Percentiles rank a stretch among this genome's conserved stretches.
These are phyloP conservation scores for Suillus fuscotomentosus DNA, from an alignment of 768 basidiomycete genomes.

Conservation along the genomic window DNA sequence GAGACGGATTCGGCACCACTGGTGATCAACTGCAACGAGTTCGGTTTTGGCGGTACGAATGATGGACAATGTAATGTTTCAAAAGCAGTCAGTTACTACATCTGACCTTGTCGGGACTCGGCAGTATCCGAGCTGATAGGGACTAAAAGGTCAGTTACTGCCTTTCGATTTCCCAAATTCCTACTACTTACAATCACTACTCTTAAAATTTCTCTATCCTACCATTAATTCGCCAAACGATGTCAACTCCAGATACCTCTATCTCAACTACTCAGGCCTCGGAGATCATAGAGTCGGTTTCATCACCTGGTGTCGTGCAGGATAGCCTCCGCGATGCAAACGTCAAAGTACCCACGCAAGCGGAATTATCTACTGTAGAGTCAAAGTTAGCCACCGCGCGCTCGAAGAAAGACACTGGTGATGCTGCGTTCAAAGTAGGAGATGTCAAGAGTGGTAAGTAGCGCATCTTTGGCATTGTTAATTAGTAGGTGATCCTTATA, in stretches of 20 bases:
- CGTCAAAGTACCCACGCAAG: conserved; percentile 13
- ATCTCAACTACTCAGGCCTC: not conserved
- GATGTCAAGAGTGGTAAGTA: conserved; percentile 57
- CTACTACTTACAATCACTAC: not conserved
- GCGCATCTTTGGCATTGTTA: not conserved
- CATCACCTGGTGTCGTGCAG: conserved; percentile 3
- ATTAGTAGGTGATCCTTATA: not conserved
- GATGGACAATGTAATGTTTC: too few species aligned
- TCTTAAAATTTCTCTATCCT: not conserved
- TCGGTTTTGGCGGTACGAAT: too few species aligned
- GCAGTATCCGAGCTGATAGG: not conserved
- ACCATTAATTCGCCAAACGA: not conserved
- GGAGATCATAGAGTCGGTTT: not conserved
- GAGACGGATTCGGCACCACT: too few species aligned
- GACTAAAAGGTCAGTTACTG: not conserved
- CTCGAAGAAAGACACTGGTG: conserved; percentile 64
- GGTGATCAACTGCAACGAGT: too few species aligned
- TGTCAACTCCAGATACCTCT: not conserved
- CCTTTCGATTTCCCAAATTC: not conserved
- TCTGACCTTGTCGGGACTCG: not conserved
- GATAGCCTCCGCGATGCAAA: conserved; percentile 18
- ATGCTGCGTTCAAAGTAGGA: conserved; percentile 68
- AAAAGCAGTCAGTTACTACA: too few species aligned
- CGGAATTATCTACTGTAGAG: conserved; percentile 30
- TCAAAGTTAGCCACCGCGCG: conserved; percentile 60